These are phyloP conservation scores for Diplocarpon mali DNA, from an alignment of 2,329 filamentous ascomycete genomes.

Conservation along the genomic window DNA sequence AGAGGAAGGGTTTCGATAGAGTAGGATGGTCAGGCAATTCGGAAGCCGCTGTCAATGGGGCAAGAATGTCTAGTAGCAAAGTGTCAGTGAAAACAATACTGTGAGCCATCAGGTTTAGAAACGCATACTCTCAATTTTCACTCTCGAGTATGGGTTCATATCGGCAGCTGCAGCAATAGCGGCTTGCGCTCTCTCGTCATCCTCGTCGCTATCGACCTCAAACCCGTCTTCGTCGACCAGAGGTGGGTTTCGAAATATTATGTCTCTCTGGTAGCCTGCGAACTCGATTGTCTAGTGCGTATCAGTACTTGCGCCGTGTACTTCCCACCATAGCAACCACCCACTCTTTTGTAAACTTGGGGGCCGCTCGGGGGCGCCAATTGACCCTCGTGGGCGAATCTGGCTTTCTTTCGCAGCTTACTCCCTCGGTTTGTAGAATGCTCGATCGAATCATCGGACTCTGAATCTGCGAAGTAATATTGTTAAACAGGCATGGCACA, in stretches of 20 bases:
- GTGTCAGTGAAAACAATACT: background rate
- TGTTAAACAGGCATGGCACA: slow-evolving; percentile 20
- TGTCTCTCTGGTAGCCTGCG: slow-evolving; percentile 59
- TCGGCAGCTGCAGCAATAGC: slow-evolving; percentile 53
- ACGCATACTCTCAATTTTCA: slow-evolving; percentile 57
- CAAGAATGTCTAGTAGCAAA: slow-evolving; percentile 50
- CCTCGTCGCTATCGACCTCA: slow-evolving; percentile 61
- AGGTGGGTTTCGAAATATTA: slow-evolving; percentile 63
- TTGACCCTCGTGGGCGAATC: slow-evolving; percentile 59
- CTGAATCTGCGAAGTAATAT: slow-evolving; percentile 47
- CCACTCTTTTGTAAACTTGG: slow-evolving; percentile 60
- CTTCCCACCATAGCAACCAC: slow-evolving; percentile 13
- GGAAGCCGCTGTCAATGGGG: slow-evolving; percentile 62
- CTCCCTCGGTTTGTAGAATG: slow-evolving; percentile 64
- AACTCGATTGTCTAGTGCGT: slow-evolving; percentile 54
- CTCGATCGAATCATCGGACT: slow-evolving; percentile 64
- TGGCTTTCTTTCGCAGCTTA: slow-evolving; percentile 66
- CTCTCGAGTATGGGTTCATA: slow-evolving; percentile 62
- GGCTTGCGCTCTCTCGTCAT: slow-evolving; percentile 50
- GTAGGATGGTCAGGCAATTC: slow-evolving; percentile 66
- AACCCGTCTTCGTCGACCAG: slow-evolving; percentile 70
- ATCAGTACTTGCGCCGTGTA: slow-evolving; percentile 12
- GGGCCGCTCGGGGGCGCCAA: slow-evolving; percentile 55
- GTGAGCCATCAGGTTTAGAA: background rate
- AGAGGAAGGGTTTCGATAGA: slow-evolving; percentile 63